A percentile compares a stretch with the other conserved stretches of the same genome.
These are phyloP conservation scores for Blastocladiella emersonii DNA, from an alignment of 371 early-diverging fungal genomes.

Conservation along the genomic window DNA sequence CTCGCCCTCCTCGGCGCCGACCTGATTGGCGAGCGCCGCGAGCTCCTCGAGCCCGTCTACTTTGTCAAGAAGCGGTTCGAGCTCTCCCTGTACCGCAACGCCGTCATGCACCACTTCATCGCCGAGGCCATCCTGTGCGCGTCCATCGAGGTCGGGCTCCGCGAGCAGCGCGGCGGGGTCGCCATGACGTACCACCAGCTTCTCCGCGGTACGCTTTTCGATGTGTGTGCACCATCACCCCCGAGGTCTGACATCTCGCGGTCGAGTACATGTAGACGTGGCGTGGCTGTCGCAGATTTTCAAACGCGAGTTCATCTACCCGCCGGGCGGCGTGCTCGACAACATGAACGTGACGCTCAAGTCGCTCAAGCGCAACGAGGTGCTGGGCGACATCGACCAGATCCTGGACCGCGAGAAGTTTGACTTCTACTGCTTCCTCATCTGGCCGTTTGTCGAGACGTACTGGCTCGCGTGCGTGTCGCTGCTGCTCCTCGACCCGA, in stretches of 20 bases:
- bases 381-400: neutral
- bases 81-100: constrained; percentile 70
- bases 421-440: constrained; percentile 69
- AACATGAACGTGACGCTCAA: constrained; percentile 44
- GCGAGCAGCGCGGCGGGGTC: neutral
- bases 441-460: constrained; percentile 82
- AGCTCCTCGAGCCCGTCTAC: constrained; percentile 72
- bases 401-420: neutral
- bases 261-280: constrained; percentile 31
- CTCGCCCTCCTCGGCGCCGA: constrained; percentile 50
- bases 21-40: constrained; percentile 56
- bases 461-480: constrained; percentile 57
- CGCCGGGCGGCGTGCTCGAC: constrained; percentile 53
- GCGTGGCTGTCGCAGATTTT: constrained; percentile 62
- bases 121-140: constrained; percentile 32
- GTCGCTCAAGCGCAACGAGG: neutral
- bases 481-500: constrained; percentile 6
- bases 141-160: neutral
- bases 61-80: constrained; percentile 76
- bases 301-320: constrained; percentile 73
- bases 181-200: neutral
- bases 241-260: neutral
- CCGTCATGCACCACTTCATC: constrained; percentile 71
- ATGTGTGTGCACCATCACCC: neutral
- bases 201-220: neutral